Evolutionary conservation across 1,284 basidiomycete genomes (phyloP).

Genomic region (Apiotrichum laibachii): DNA sequence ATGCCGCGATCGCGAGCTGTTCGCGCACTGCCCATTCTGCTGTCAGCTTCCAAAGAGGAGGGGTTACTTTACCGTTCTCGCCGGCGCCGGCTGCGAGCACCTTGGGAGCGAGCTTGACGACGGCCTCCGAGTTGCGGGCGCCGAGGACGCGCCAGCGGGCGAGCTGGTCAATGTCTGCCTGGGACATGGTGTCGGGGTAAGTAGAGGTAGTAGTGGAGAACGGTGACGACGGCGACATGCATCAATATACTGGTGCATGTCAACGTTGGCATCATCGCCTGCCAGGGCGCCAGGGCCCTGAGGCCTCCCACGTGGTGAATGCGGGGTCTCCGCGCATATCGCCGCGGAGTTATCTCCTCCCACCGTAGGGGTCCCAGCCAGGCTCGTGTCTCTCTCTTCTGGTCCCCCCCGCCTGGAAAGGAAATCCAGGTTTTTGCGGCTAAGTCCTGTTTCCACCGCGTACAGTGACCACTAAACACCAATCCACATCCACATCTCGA

Average conservation of each 20-base stretch:
- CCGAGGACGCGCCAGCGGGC: slow-evolving; percentile 67
- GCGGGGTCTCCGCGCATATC: neutral
- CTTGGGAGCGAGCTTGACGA: slow-evolving; percentile 62
- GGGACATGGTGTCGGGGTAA: slow-evolving; percentile 12
- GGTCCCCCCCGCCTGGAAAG: neutral
- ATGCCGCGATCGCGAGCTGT: slow-evolving; percentile 78
- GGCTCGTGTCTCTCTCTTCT: neutral
- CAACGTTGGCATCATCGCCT: neutral
- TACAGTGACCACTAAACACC: too few species aligned
- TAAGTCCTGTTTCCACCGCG: neutral
- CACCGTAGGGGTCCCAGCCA: too few species aligned
- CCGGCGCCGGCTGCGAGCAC: slow-evolving; percentile 55
- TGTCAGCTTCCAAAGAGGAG: slow-evolving; percentile 1
- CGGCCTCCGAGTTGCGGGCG: slow-evolving; percentile 66
- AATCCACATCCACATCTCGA: neutral
- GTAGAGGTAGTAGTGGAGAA: neutral
- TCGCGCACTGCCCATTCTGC: slow-evolving; percentile 83
- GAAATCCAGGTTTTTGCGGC: neutral
- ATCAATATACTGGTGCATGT: neutral
- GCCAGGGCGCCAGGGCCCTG: neutral
- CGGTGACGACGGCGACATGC: neutral
- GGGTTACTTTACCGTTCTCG: slow-evolving; percentile 33
- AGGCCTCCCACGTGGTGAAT: neutral
- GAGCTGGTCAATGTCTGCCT: slow-evolving; percentile 62
- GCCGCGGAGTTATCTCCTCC: slow-evolving; percentile 2